Evolutionary conservation across 345 rosid genomes (phyloP).

Genomic region (Salix caprea): DNA sequence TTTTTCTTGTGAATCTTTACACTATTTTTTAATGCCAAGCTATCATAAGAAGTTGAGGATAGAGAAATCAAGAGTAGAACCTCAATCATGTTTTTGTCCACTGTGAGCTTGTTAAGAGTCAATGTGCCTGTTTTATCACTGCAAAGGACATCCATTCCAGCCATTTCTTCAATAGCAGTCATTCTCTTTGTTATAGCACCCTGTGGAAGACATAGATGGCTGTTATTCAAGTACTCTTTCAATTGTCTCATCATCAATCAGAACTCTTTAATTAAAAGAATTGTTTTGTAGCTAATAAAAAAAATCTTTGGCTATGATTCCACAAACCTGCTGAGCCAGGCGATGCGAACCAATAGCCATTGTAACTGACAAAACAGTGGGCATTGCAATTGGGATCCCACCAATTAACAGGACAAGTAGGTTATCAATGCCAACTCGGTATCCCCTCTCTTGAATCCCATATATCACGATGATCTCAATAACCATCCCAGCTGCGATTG

Average conservation of each 20-base stretch:
- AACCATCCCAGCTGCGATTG: slow-evolving; percentile 36
- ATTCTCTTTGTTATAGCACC: slow-evolving; percentile 43
- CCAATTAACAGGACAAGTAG: slow-evolving; percentile 57
- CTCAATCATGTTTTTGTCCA: slow-evolving; percentile 42
- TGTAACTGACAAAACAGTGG: slow-evolving; percentile 57
- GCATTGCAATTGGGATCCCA: slow-evolving; percentile 74
- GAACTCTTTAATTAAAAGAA: background rate
- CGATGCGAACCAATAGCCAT: slow-evolving; percentile 45
- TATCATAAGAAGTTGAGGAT: background rate
- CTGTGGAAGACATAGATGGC: slow-evolving; percentile 10
- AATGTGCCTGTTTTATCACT: slow-evolving; percentile 43
- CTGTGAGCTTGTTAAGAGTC: slow-evolving; percentile 41
- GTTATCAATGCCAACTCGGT: slow-evolving; percentile 53
- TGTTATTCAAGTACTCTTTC: background rate
- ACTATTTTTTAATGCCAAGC: background rate
- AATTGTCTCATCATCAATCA: background rate
- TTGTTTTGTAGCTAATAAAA: background rate
- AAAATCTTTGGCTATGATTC: background rate
- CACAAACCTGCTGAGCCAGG: slow-evolving; percentile 33
- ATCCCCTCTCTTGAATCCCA: slow-evolving; percentile 38
- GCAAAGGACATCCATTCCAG: slow-evolving; percentile 46
- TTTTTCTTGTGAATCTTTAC: background rate
- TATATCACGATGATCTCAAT: slow-evolving; percentile 35
- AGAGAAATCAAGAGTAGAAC: background rate
- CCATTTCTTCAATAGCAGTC: slow-evolving; percentile 51